Base-by-base conservation (phyloP, 2,329 filamentous ascomycete species). In the Aspergillus caelatus region DNA sequence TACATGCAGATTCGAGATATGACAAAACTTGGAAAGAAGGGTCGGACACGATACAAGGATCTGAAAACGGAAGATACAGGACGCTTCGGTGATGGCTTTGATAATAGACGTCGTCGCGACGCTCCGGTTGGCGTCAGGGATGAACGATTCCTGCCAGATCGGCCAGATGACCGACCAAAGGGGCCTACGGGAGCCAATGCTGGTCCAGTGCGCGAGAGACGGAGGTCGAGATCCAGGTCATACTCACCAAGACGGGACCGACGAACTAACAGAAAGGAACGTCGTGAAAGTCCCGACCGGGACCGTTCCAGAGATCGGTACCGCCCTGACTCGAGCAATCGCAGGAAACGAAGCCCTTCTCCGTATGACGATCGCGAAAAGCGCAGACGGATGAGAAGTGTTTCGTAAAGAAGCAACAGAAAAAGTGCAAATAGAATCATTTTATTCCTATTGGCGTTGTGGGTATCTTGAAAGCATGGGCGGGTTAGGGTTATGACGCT, bases 1-100 rank as follows among this genome's bases (percentile, higher is more conserved):
- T 96, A 94, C 68, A 88, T 99, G 83, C 93, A 97, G 80, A 88
- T 96, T 72, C 85, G 95, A 62, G 95, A 98, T 78, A 93, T 95
- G 90, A 94, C 94, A 16, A 94, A 94, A 81, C 79, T 99, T 30
- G 95, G 95, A 26, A 92, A 91, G 81, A 97, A 97, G 82, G 94
- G 95, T 23, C 88, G 92, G 32, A 94, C 93, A 8, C 92, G 91
- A 77, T 98, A 98, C 79, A 91, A 86, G 71, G 95, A 99, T 78
- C 85, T 99, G 73, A 89, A 89, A 75, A 87, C 84, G 16, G 94
- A 99, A 79, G 95, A 99, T 78, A 99, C 95, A 0, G 95, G 95
- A 0, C 83, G 86, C 34, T 97, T 94, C 90, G 94, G 80, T 5
- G 77, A 78, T 23, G 77, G 77, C 8, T 72, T 73, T 41, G 66